Evolutionary conservation across 2,329 filamentous ascomycete genomes (phyloP).

Genomic region (Esteya vermicola): DNA sequence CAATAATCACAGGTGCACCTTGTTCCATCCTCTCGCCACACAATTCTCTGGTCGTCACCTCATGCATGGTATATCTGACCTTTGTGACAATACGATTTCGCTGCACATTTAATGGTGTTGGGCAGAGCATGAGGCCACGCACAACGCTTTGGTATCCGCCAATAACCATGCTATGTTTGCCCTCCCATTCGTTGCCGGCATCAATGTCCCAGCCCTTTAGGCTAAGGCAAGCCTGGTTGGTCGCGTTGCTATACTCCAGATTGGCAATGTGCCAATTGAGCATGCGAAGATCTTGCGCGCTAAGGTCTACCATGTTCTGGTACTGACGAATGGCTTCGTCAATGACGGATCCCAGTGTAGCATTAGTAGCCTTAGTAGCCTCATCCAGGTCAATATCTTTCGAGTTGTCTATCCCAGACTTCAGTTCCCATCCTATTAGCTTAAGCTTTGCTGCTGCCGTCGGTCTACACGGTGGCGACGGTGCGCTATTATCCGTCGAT

Average conservation of each 20-base stretch:
- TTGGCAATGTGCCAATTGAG: constrained; percentile 99
- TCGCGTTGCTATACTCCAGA: constrained; percentile 92
- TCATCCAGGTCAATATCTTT: constrained; percentile 58
- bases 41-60: neutral
- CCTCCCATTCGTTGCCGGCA: constrained; percentile 94
- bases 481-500: no score
- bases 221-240: constrained; percentile 73
- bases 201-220: constrained; percentile 93
- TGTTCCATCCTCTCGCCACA: neutral
- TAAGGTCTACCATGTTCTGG: constrained; percentile 65
- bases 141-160: constrained; percentile 91
- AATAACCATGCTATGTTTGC: constrained; percentile 81
- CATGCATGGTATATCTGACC: constrained; percentile 44
- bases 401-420: constrained; percentile 44
- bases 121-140: constrained; percentile 68
- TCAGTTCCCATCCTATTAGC: constrained; percentile 70
- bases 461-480: no score
- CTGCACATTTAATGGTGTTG: constrained; percentile 61
- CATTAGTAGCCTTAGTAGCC: constrained; percentile 46
- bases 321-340: constrained; percentile 87
- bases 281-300: constrained; percentile 73
- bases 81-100: constrained; percentile 59
- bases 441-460: constrained; percentile 66
- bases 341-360: constrained; percentile 80
- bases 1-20: constrained; percentile 29